Conservation (phyloP, 2,329 filamentous ascomycete species). For the Sporothrix pseudoabietina region DNA sequence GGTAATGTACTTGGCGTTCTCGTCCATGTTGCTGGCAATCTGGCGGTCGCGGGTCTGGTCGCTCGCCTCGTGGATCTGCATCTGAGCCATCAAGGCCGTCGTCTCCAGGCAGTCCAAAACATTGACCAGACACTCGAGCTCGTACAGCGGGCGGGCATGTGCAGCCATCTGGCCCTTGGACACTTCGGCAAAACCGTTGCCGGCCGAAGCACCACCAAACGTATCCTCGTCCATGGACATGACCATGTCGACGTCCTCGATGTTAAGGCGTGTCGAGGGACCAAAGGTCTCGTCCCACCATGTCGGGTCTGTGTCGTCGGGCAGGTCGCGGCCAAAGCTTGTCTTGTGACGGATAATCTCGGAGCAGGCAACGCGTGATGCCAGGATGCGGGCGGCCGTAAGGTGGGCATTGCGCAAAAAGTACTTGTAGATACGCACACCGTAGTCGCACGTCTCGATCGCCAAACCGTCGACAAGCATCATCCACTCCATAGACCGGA, state of each 20-base stretch:
- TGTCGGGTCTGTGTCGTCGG: slow-evolving; percentile 43
- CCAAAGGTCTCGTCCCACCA: slow-evolving; percentile 46
- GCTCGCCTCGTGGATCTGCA: slow-evolving; percentile 54
- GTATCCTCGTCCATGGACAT: slow-evolving; percentile 42
- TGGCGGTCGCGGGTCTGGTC: slow-evolving; percentile 47
- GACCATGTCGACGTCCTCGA: slow-evolving; percentile 36
- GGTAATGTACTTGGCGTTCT: slow-evolving; percentile 57
- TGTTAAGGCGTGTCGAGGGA: neutral
- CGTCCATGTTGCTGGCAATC: slow-evolving; percentile 58
- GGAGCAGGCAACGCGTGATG: slow-evolving; percentile 54
- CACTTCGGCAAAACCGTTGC: slow-evolving; percentile 37
- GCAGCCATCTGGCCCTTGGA: slow-evolving; percentile 49
- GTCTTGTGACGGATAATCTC: slow-evolving; percentile 51
- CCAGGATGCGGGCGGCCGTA: slow-evolving; percentile 57
- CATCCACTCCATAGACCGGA: slow-evolving; percentile 84
- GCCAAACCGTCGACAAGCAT: slow-evolving; percentile 63
- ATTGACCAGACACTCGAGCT: slow-evolving; percentile 68
- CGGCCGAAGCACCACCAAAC: slow-evolving; percentile 2
- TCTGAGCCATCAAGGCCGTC: slow-evolving; percentile 59
- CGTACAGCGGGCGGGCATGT: slow-evolving; percentile 65
- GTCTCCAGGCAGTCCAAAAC: slow-evolving; percentile 70
- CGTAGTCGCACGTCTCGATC: slow-evolving; percentile 45
- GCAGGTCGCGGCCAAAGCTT: slow-evolving; percentile 38
- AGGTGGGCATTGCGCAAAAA: slow-evolving; percentile 70
- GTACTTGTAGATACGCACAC: slow-evolving; percentile 75